Conservation (phyloP, 768 basidiomycete species). For the Dacryopinax primogenitus region DNA sequence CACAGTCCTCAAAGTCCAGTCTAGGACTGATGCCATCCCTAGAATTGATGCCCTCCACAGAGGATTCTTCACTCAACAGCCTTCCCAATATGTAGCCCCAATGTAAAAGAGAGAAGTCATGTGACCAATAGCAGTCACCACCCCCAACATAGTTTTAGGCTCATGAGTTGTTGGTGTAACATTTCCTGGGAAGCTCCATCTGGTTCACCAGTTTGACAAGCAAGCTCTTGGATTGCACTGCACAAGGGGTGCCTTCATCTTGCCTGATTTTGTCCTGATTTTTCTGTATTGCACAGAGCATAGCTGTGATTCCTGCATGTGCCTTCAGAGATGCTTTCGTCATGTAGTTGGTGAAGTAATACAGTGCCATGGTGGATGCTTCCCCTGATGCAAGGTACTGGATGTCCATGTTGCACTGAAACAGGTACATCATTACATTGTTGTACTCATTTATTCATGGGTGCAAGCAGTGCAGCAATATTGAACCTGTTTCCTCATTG, state of each 20-base stretch:
- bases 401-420: too few relatives aligned
- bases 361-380: too few relatives aligned
- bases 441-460: too few relatives aligned
- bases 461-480: slow-evolving; percentile 28
- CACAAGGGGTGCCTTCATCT: neutral
- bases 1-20: too few relatives aligned
- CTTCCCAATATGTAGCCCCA: neutral
- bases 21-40: neutral
- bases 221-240: neutral
- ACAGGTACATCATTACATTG: too few relatives aligned
- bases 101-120: slow-evolving; percentile 14
- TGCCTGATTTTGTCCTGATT: neutral
- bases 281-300: neutral
- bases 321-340: too few relatives aligned
- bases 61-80: neutral
- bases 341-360: too few relatives aligned
- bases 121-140: slow-evolving; percentile 19
- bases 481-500: slow-evolving; percentile 18
- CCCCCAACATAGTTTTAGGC: slow-evolving; percentile 21
- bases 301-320: slow-evolving; percentile 24
- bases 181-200: slow-evolving; percentile 19
- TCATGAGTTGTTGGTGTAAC: slow-evolving; percentile 25
- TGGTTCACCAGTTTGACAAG: neutral
- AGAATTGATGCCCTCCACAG: too few relatives aligned
- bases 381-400: too few relatives aligned